Base-by-base conservation (phyloP, 768 basidiomycete genomes). In the Suillus lakei region DNA sequence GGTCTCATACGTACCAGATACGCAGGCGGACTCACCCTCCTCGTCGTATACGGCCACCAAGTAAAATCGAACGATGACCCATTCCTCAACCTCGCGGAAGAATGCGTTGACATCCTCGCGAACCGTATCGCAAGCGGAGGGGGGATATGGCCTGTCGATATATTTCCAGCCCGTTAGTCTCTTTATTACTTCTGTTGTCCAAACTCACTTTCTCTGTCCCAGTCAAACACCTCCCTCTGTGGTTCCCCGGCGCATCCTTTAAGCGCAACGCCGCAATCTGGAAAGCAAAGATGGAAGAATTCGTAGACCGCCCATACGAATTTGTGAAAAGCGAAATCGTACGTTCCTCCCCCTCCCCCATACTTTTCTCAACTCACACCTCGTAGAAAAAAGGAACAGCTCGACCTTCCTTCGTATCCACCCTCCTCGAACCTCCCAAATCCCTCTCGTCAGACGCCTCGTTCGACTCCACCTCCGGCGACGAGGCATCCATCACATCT, bases 171-270 rank as follows among this genome's bases (percentile, higher is more conserved):
- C 26, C 38, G 79, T 82, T 61, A 61, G 78, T 76, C 21, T 4
- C 58, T 44, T 26, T 16, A 48, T 6, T 1, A 36, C 36, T 30
- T 44, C 36, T 32, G 4, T 4, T 7, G 15, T 23, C 9, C 36
- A 10, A 21, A 32, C n/a, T 10, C 16, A 51, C 38, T 21, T 51
- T 18, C 30, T 58, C 10, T 46, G 48, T 38, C 44, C 10, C 69
- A 75, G 81, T 92, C 69, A 83, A 82, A 70, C 72, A 85, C 68
- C 71, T 92, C 32, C 92, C 92, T 0, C 70, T 72, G 51, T 92
- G 89, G 88, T 77, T 86, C 55, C 92, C 92, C 26, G 90, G 90
- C 13, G 83, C 86, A 5, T 83, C 83, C 2, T 94, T 92, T 78
- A 85, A 86, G 73, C 76, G 78, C 23, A 88, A 88, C 64, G 89